Percentiles rank a stretch among this genome's conserved stretches.
Conservation (phyloP, 2,329 filamentous ascomycete genomes). For the Lachnellula willkommii region DNA sequence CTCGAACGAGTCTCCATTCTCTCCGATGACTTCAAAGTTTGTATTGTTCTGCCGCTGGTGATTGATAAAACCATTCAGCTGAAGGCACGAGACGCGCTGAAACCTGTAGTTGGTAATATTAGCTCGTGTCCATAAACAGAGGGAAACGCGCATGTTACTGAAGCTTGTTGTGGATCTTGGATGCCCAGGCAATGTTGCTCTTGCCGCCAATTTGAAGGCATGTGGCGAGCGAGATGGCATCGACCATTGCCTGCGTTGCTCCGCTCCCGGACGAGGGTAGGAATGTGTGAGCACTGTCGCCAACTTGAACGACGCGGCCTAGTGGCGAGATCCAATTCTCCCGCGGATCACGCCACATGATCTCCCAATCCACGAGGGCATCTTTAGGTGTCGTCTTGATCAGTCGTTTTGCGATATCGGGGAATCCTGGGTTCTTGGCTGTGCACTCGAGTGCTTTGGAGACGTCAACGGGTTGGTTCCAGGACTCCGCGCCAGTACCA, state of each 20-base stretch:
- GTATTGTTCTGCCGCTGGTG: not conserved
- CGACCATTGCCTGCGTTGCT: slow-evolving; percentile 34
- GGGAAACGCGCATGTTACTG: not conserved
- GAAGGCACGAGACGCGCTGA: slow-evolving; percentile 1
- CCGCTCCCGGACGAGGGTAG: slow-evolving; percentile 33
- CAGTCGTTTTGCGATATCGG: not conserved
- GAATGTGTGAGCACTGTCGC: slow-evolving; percentile 35
- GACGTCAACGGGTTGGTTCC: not conserved
- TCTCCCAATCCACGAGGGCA: slow-evolving; percentile 18
- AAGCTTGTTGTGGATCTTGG: slow-evolving; percentile 2
- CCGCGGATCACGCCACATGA: slow-evolving; percentile 21
- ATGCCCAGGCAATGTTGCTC: not conserved
- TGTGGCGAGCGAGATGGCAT: slow-evolving; percentile 32
- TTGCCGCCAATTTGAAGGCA: slow-evolving; percentile 20
- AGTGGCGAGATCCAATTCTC: slow-evolving; percentile 27
- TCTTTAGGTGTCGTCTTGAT: not conserved
- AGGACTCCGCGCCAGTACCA: not conserved
- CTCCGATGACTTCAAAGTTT: not conserved
- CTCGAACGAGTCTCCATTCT: not conserved
- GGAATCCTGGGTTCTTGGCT: not conserved
- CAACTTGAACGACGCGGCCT: slow-evolving; percentile 31
- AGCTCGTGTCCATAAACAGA: not conserved
- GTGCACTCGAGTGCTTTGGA: not conserved
- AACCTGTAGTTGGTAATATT: not conserved
- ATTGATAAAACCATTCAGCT: not conserved